phyloP scores from a whole-genome alignment of 106 monocot species.

The Dioscorea dumetorum region DNA sequence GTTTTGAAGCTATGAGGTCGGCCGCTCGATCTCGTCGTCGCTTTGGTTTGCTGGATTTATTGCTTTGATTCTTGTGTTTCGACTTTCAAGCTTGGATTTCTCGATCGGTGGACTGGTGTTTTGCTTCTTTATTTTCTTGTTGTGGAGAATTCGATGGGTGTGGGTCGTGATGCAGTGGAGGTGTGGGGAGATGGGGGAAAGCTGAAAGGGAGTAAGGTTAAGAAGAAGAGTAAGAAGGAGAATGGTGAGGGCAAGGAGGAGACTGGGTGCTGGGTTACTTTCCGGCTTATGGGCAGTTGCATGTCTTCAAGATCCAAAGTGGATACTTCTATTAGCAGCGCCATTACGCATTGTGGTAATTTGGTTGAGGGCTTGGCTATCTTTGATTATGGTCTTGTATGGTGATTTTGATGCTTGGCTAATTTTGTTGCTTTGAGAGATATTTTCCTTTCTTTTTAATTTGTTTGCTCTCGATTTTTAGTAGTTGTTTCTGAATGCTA shows the following conservation, averaged over 20 bases:
- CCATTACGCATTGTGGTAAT: slow-evolving; percentile 58
- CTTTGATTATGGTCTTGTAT: too few species aligned
- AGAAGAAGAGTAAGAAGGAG: slow-evolving; percentile 15
- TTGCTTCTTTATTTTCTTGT: background rate
- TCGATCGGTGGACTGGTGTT: background rate
- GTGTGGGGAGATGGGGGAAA: slow-evolving; percentile 19
- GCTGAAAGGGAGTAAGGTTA: slow-evolving; percentile 13
- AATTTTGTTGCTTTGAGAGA: too few species aligned
- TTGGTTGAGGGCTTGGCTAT: background rate
- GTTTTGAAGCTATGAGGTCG: background rate
- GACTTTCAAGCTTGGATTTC: background rate
- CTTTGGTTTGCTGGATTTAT: background rate
- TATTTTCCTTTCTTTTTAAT: too few species aligned
- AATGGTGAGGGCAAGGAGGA: slow-evolving; percentile 5
- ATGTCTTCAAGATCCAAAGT: slow-evolving; percentile 77
- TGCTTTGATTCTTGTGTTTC: background rate
- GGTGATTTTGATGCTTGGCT: too few species aligned
- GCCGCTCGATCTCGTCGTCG: background rate
- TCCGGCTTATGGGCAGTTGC: slow-evolving; percentile 51
- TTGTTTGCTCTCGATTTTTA: too few species aligned
- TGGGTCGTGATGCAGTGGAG: slow-evolving; percentile 27
- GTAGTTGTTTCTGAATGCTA: too few species aligned
- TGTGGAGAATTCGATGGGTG: slow-evolving; percentile 21
- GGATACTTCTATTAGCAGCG: slow-evolving; percentile 48
- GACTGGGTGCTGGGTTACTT: slow-evolving; percentile 61